These are phyloP conservation scores for Apiotrichum montevideense DNA, from an alignment of 1,284 basidiomycete genomes.

Conservation along the genomic window DNA sequence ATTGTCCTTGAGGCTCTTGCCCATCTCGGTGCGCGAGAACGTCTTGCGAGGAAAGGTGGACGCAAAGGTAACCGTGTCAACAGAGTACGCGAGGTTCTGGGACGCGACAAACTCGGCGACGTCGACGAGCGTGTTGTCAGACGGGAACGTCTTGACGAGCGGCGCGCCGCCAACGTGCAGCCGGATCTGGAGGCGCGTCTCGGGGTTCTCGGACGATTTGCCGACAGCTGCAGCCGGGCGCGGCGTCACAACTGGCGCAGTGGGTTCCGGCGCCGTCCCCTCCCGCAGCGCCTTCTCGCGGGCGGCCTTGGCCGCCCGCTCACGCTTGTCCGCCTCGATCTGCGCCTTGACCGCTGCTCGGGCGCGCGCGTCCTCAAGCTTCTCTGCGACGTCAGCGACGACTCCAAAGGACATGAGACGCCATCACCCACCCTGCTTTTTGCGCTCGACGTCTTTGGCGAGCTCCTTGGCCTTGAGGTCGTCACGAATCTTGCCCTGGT, in stretches of 20 bases:
- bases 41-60: constrained; percentile 69
- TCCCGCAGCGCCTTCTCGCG: constrained; percentile 82
- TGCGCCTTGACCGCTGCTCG: constrained; percentile 79
- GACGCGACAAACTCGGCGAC: constrained; percentile 80
- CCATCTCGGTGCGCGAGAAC: constrained; percentile 41
- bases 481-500: constrained; percentile 65
- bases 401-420: too few relatives aligned
- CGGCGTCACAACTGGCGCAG: constrained; percentile 43
- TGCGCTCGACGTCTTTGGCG: constrained; percentile 69
- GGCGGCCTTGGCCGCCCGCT: constrained; percentile 77
- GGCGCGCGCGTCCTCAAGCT: constrained; percentile 75
- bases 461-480: constrained; percentile 72
- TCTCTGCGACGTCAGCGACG: constrained; percentile 54
- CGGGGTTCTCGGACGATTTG: constrained; percentile 67
- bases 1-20: constrained; percentile 43
- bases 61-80: constrained; percentile 66
- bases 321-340: constrained; percentile 86
- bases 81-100: constrained; percentile 62
- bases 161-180: constrained; percentile 71
- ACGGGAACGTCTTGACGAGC: constrained; percentile 69
- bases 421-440: constrained; percentile 58
- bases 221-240: constrained; percentile 38
- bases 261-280: constrained; percentile 50
- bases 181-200: constrained; percentile 75
- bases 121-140: constrained; percentile 66